A percentile compares a stretch with the other conserved stretches of the same genome.
Conservation (phyloP, 352 stramenopile genomes). For the Globisporangium recalcitrans region DNA sequence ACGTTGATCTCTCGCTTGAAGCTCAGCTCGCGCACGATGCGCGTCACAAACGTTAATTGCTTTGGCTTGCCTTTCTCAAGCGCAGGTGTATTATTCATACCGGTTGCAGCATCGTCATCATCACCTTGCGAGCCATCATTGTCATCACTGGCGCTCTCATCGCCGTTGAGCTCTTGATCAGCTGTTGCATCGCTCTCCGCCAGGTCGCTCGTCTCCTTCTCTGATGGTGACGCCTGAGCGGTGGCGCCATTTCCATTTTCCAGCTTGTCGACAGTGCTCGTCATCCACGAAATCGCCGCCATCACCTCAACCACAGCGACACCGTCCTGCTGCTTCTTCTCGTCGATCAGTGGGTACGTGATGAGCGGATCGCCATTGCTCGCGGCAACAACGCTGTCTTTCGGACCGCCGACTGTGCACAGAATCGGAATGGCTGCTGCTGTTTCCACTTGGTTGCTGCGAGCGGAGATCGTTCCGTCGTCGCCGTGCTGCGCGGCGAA, state of each 20-base stretch:
- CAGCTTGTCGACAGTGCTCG: not conserved
- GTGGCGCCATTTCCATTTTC: not conserved
- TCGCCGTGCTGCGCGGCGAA: not conserved
- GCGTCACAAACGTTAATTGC: constrained; percentile 18
- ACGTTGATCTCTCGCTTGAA: constrained; percentile 29
- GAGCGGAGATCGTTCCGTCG: no score
- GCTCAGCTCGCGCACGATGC: constrained; percentile 24
- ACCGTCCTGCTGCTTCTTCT: not conserved
- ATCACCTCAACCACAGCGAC: not conserved
- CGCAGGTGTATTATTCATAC: not conserved
- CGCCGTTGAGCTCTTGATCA: not conserved
- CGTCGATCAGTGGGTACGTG: not conserved
- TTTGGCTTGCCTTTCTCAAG: not conserved
- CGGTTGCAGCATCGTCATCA: not conserved
- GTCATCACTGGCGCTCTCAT: not conserved
- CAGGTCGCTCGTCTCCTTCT: not conserved
- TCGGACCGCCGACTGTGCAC: not conserved
- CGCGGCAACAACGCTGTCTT: not conserved
- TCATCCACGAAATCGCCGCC: constrained; percentile 1
- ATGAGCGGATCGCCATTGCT: constrained; percentile 3
- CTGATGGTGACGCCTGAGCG: not conserved
- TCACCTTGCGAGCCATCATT: not conserved
- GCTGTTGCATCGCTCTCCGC: not conserved
- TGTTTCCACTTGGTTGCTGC: not conserved
- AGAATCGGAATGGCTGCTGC: not conserved